A percentile compares a stretch with the other conserved stretches of the same genome.
These are phyloP conservation scores for Blepharisma japonicum DNA, from an alignment of 73 alveolate genomes.

Conservation along the genomic window DNA sequence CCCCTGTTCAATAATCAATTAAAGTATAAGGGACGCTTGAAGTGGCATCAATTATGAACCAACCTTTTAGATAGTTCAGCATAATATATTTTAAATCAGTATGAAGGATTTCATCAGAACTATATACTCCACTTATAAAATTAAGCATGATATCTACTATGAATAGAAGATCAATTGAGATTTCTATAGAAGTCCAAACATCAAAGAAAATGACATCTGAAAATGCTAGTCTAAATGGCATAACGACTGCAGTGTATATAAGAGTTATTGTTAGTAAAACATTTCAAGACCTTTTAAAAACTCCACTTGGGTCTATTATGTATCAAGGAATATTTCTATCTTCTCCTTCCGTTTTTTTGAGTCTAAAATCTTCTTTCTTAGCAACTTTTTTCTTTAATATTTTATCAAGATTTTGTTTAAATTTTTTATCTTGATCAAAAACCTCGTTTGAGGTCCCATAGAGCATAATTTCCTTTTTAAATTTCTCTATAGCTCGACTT, in stretches of 20 bases:
- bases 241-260: conserved; percentile 62
- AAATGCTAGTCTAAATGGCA: conserved; percentile 70
- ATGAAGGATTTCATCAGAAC: neutral
- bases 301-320: neutral
- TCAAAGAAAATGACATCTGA: conserved; percentile 44
- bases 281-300: neutral
- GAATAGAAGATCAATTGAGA: neutral
- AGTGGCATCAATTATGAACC: conserved; percentile 32
- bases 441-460: conserved; percentile 21
- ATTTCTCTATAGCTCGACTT: neutral
- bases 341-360: neutral
- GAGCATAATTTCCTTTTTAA: conserved; percentile 14
- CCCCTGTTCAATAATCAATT: neutral
- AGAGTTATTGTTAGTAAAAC: neutral
- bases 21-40: conserved; percentile 32
- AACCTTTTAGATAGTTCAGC: conserved; percentile 27
- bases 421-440: neutral
- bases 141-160: neutral
- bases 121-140: neutral
- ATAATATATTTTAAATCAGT: neutral
- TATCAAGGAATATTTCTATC: neutral
- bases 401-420: neutral
- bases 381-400: neutral
- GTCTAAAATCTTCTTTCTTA: neutral
- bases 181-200: conserved; percentile 39